A percentile compares a stretch with the other conserved stretches of the same genome.
phyloP scores from a whole-genome alignment of 495 filamentous ascomycete species.

The Niebla homalea region DNA sequence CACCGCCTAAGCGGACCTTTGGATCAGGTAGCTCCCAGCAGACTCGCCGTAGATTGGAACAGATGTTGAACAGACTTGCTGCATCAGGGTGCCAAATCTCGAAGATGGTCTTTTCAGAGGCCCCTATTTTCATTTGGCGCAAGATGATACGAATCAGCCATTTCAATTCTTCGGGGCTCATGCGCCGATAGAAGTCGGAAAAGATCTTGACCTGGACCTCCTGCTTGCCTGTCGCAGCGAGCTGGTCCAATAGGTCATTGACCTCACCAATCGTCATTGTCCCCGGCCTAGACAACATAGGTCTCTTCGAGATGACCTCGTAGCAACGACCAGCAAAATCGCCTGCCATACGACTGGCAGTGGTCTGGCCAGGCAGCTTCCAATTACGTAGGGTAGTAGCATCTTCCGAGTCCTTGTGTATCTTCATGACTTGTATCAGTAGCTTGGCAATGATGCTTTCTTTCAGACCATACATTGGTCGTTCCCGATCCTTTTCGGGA shows the following conservation, averaged over 20 bases:
- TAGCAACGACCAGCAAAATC: slow-evolving; percentile 85
- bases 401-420: slow-evolving; percentile 83
- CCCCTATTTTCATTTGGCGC: slow-evolving; percentile 95
- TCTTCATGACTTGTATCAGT: slow-evolving; percentile 81
- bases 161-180: slow-evolving; percentile 87
- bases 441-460: slow-evolving; percentile 83
- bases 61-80: slow-evolving; percentile 80
- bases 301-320: slow-evolving; percentile 74
- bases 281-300: slow-evolving; percentile 60
- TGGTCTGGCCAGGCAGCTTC: slow-evolving; percentile 69
- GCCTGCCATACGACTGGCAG: slow-evolving; percentile 54
- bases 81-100: slow-evolving; percentile 90
- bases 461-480: slow-evolving; percentile 89
- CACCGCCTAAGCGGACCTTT: slow-evolving; percentile 55
- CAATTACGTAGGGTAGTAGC: slow-evolving; percentile 77
- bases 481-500: slow-evolving; percentile 86
- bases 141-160: slow-evolving; percentile 93
- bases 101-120: slow-evolving; percentile 84
- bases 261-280: slow-evolving; percentile 77
- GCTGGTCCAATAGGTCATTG: slow-evolving; percentile 70
- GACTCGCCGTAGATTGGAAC: slow-evolving; percentile 75
- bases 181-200: slow-evolving; percentile 68
- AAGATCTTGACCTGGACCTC: slow-evolving; percentile 69
- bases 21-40: slow-evolving; percentile 91
- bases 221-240: slow-evolving; percentile 65